Percentiles rank a stretch among this genome's conserved stretches.
phyloP scores from a whole-genome alignment of 441 rosid species.

The Pelargonium citronellum region DNA sequence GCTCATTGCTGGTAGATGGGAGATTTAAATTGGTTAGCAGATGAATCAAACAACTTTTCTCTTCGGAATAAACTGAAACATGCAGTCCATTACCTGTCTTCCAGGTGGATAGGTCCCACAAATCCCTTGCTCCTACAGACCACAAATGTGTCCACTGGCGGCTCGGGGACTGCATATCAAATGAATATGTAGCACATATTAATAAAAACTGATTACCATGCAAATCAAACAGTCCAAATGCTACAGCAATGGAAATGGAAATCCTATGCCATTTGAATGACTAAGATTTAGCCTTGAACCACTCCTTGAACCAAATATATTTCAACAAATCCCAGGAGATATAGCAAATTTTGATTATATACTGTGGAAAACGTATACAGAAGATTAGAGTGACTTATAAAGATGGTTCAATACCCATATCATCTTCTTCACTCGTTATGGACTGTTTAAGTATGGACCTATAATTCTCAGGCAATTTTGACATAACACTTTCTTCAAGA shows the following conservation, averaged over 20 bases:
- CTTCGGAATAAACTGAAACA: not conserved
- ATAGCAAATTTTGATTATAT: not conserved
- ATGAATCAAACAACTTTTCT: not conserved
- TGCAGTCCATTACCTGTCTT: constrained; percentile 28
- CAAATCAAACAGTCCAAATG: not conserved
- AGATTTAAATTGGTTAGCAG: constrained; percentile 9
- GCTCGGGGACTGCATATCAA: constrained; percentile 45
- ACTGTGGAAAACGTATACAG: not conserved
- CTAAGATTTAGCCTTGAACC: not conserved
- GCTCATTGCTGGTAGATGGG: constrained; percentile 28
- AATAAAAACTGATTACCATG: not conserved
- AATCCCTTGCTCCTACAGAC: constrained; percentile 53
- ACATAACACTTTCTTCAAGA: constrained; percentile 62
- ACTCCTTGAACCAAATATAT: not conserved
- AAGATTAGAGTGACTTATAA: not conserved
- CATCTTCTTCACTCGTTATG: constrained; percentile 63
- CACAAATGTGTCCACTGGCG: constrained; percentile 57
- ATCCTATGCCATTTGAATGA: not conserved
- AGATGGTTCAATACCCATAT: constrained; percentile 49
- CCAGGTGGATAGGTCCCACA: constrained; percentile 31
- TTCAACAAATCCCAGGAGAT: not conserved
- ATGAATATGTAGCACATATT: not conserved
- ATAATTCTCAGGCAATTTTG: constrained; percentile 70
- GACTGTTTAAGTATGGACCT: constrained; percentile 64
- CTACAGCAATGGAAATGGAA: not conserved